Evolutionary conservation across 345 rosid species (phyloP), one percentile per base, ranked within the genome.

Genomic region (Sonneratia alba): DNA sequence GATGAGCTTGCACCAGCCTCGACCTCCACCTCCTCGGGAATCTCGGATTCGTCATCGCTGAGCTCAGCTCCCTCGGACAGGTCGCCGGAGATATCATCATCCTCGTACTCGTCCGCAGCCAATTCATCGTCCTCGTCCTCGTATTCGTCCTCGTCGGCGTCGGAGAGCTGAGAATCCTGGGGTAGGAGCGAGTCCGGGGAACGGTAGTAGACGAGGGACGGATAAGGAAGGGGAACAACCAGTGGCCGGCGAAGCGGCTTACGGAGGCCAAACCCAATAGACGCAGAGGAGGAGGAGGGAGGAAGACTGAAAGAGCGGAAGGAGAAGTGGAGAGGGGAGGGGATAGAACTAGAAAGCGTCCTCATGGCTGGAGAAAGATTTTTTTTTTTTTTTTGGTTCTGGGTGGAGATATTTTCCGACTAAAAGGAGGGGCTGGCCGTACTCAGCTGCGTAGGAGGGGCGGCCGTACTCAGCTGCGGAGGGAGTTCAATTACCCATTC

Each of bases 81-180:
- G 43, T 81, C 84, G 0, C 70, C 71, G 68, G 74, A 71, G 43
- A 70, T 34, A 47, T 49, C 78, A 15, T 87, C 66, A 15, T 53
- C 73, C 16, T 71, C 73, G 67, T 57, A 71, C 67, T 71, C 73
- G 22, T 71, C 73, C 49, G 73, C 73, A 32, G 67, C 73, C 42
- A 81, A 86, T 0, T 81, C 87, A 0, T 81, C 83, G 0, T 80
- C 85, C 1, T 79, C 83, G 6, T 84, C 90, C 0, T 82, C 90
- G 14, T 84, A 84, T 7, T 81, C 87, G 55, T 77, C 77, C 11
- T 70, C 79, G 32, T 75, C 90, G 13, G 83, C 88, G 67, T 85
- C 93, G 48, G 91, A 83, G 81, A 91, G 84, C 72, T 82, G 87
- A 51, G 88, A 76, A 11, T 82, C 88, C 1, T 73, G 81, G 34